phyloP scores from a whole-genome alignment of 768 basidiomycete species.

The Auricularia sp. region DNA sequence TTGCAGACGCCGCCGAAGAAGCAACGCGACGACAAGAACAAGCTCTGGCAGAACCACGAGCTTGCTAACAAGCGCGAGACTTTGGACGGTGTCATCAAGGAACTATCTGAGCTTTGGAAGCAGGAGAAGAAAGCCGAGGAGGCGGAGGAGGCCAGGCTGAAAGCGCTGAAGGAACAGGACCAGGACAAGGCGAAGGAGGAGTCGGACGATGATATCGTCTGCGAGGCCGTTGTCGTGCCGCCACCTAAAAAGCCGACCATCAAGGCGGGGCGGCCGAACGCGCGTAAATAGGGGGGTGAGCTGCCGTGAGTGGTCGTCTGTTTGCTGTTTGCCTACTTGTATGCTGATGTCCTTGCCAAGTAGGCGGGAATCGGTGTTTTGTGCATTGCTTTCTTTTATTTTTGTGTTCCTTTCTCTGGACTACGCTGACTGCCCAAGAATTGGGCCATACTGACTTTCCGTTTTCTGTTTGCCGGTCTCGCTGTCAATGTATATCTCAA shows the following conservation, averaged over 20 bases:
- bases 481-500: no score
- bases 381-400: no score
- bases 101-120: conserved; percentile 33
- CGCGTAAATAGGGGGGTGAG: no score
- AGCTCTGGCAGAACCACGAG: conserved; percentile 10
- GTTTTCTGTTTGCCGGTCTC: no score
- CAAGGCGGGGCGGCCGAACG: no score
- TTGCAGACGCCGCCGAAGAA: conserved; percentile 5
- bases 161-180: conserved; percentile 19
- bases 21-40: conserved; percentile 2
- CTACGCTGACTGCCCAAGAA: no score
- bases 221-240: conserved; percentile 18
- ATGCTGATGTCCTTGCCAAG: no score
- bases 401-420: no score
- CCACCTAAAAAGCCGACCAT: neutral
- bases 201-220: conserved; percentile 32
- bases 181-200: conserved; percentile 18
- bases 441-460: no score
- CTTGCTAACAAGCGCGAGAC: conserved; percentile 9
- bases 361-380: no score
- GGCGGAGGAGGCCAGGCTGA: conserved; percentile 22
- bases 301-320: no score
- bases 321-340: no score
- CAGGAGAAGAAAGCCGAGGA: conserved; percentile 33
- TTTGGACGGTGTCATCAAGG: conserved; percentile 25